Evolutionary conservation across 805 yeast genomes (phyloP), one percentile per base, ranked within the genome.

Genomic region (Kluyveromyces wickerhamii): DNA sequence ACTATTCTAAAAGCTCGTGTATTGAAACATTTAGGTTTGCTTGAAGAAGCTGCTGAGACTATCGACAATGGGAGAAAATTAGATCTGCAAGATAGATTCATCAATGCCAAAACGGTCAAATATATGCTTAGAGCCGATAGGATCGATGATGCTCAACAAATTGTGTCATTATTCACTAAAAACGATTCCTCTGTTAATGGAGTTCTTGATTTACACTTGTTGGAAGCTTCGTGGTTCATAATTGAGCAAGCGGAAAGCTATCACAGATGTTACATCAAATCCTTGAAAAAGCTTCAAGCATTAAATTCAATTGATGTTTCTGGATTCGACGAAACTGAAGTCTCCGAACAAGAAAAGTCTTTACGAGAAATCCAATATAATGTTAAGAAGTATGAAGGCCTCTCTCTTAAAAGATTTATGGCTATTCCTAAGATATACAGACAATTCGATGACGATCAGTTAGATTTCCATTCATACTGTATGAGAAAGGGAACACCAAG

Each of bases 181-280:
- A 86, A 83, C 46, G 95, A 84, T 29, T 75, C 72, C n/a, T 67
- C 76, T 2, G 72, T 73, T n/a, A 83, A 82, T 47, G 96, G 96
- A 5, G 73, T 89, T 29, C 77, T 76, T 45, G 96, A 92, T 54
- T 66, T 89, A 48, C 94, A 84, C 51, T 68, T 72, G 21, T 81
- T 92, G 79, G 96, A 92, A 62, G 88, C 81, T n/a, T 72, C 78
- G 33, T 87, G 96, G 95, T 85, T 86, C 42, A 61, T 92, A 43
- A 60, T 71, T 12, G 96, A 86, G 53, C 77, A 80, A 54, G 96
- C 92, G 2, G 94, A 83, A 51, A 79, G 92, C 3, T 86, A 84
- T 47, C 57, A 62, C 34, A 73, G 96, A 48, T 49, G 74, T 27
- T 80, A 74, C 44, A 59, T 70, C 31, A 41, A 48, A 10, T 39